These are phyloP conservation scores for Yarrowia yakushimensis DNA, from an alignment of 805 yeast species.

Conservation along the genomic window DNA sequence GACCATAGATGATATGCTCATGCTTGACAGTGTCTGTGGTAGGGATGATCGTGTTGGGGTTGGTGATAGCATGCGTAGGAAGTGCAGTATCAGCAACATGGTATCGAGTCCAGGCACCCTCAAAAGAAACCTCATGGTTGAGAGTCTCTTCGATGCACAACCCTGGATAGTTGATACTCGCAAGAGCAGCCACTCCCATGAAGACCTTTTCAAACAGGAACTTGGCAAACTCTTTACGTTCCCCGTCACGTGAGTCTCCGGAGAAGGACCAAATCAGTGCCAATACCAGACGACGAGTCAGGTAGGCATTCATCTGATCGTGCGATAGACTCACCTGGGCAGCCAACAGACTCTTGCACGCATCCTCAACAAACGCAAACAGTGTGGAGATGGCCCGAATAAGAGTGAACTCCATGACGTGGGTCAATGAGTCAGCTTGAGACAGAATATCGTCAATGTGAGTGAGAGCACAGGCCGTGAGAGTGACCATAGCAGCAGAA, in stretches of 20 bases:
- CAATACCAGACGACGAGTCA: slow-evolving; percentile 31
- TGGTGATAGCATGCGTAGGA: slow-evolving; percentile 56
- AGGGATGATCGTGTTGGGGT: slow-evolving; percentile 66
- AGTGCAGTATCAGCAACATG: slow-evolving; percentile 44
- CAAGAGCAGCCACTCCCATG: neutral
- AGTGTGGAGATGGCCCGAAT: slow-evolving; percentile 43
- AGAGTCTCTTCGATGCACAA: slow-evolving; percentile 31
- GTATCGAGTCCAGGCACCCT: slow-evolving; percentile 49
- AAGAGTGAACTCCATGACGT: slow-evolving; percentile 50
- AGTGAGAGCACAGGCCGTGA: neutral
- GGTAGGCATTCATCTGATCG: slow-evolving; percentile 34
- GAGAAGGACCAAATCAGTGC: slow-evolving; percentile 61
- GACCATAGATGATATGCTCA: slow-evolving; percentile 54
- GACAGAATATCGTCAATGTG: slow-evolving; percentile 32
- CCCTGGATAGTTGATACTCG: slow-evolving; percentile 19
- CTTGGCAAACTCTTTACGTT: slow-evolving; percentile 42
- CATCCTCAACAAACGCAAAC: slow-evolving; percentile 42
- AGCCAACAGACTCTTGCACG: slow-evolving; percentile 37
- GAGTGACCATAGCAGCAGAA: neutral
- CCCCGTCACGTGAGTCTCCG: slow-evolving; percentile 50
- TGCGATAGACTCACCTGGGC: slow-evolving; percentile 28
- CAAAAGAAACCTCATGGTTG: slow-evolving; percentile 46
- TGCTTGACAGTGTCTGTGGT: slow-evolving; percentile 74
- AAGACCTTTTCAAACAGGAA: slow-evolving; percentile 31
- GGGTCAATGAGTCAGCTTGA: slow-evolving; percentile 39